Evolutionary conservation across 768 basidiomycete genomes (phyloP).

Genomic region (Exidia glandulosa): DNA sequence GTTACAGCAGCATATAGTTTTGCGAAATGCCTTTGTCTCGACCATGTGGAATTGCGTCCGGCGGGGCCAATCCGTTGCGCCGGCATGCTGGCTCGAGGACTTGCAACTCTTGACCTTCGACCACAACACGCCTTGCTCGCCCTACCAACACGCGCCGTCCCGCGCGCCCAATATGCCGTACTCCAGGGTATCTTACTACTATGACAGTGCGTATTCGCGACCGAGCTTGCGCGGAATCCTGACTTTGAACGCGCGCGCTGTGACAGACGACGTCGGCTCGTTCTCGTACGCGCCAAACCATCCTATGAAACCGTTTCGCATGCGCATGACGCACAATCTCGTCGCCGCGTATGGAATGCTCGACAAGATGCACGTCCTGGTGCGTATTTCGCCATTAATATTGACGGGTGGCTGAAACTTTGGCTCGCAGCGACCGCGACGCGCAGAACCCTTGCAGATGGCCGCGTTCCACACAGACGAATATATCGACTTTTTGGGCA

Average conservation of each 20-base stretch:
- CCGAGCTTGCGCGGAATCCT: neutral
- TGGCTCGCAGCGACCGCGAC: constrained; percentile 44
- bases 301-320: constrained; percentile 94
- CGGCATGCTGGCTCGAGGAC: no score
- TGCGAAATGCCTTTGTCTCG: no score
- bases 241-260: neutral
- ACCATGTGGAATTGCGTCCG: no score
- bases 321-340: constrained; percentile 87
- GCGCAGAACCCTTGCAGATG: constrained; percentile 67
- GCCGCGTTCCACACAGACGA: constrained; percentile 97
- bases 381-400: constrained; percentile 39
- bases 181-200: constrained; percentile 76
- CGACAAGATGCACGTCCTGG: constrained; percentile 87
- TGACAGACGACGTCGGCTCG: constrained; percentile 35
- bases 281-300: constrained; percentile 83
- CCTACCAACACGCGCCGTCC: no score
- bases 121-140: no score
- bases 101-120: no score
- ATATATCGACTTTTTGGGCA: constrained; percentile 84
- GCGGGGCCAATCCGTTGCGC: no score
- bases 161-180: no score
- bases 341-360: constrained; percentile 86
- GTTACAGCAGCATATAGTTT: no score
- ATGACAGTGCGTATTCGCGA: constrained; percentile 42
- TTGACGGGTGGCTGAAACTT: neutral